Conservation (phyloP, 768 basidiomycete genomes). For the Suillus clintonianus region DNA sequence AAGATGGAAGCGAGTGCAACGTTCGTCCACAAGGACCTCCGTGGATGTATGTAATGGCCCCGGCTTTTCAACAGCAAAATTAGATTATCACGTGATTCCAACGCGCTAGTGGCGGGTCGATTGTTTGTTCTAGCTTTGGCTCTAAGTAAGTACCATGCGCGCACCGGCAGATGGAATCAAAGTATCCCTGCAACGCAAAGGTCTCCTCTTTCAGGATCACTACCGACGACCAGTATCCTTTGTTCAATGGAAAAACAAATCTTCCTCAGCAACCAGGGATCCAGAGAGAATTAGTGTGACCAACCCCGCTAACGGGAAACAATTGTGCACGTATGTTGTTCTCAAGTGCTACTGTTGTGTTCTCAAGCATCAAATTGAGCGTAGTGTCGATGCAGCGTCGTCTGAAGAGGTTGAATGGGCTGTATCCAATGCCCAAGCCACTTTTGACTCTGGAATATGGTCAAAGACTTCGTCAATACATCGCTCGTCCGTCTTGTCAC, state of each 20-base stretch:
- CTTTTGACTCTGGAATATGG: conserved; percentile 72
- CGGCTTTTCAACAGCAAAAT: conserved; percentile 6
- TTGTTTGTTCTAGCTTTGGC: neutral
- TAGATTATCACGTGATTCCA: conserved; percentile 19
- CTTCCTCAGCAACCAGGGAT: neutral
- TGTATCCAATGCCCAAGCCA: conserved; percentile 55
- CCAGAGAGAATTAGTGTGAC: conserved; percentile 48
- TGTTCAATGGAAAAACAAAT: neutral
- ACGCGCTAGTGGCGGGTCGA: conserved; percentile 25
- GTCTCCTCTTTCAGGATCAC: conserved; percentile 4
- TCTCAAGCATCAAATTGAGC: conserved; percentile 6
- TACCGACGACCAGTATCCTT: conserved; percentile 7
- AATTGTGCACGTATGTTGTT: conserved; percentile 46
- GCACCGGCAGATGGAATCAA: neutral
- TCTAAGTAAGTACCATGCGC: neutral
- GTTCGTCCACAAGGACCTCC: neutral
- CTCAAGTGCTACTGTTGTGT: neutral
- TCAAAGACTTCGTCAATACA: conserved; percentile 57
- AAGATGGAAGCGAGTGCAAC: neutral
- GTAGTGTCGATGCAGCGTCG: conserved; percentile 58
- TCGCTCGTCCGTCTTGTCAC: conserved; percentile 66
- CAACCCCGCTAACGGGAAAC: conserved; percentile 71
- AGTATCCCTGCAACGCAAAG: neutral
- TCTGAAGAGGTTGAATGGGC: conserved; percentile 50
- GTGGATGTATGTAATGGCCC: neutral